Evolutionary conservation across 495 filamentous ascomycete genomes (phyloP).

Genomic region (Podospora sp.): DNA sequence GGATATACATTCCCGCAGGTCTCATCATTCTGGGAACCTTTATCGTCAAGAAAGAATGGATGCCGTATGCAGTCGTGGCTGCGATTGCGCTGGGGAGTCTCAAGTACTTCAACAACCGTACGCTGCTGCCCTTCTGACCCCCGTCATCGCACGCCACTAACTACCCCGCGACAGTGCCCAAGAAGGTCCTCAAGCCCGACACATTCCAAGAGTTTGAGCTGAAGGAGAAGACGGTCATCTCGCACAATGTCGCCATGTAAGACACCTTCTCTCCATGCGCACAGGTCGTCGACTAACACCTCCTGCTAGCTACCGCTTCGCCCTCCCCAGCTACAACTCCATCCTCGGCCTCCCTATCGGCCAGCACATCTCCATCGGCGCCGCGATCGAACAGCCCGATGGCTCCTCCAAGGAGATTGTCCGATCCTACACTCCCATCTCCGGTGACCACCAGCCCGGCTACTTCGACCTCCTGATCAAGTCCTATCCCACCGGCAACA

Average conservation of each 20-base stretch:
- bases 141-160: neutral
- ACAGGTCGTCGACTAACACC: conserved; percentile 23
- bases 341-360: conserved; percentile 97
- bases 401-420: conserved; percentile 83
- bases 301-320: conserved; percentile 77
- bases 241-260: conserved; percentile 95
- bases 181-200: conserved; percentile 83
- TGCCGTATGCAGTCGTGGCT: conserved; percentile 68
- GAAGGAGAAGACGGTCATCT: conserved; percentile 87
- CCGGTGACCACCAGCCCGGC: conserved; percentile 86
- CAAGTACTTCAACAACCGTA: conserved; percentile 66
- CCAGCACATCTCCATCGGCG: conserved; percentile 95
- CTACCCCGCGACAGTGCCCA: conserved; percentile 54
- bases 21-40: conserved; percentile 74
- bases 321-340: conserved; percentile 70
- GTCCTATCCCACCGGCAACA: conserved; percentile 95
- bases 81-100: conserved; percentile 62
- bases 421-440: conserved; percentile 96
- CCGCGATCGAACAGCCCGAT: conserved; percentile 63
- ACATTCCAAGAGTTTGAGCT: conserved; percentile 87
- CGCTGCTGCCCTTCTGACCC: conserved; percentile 17
- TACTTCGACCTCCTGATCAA: conserved; percentile 97
- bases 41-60: conserved; percentile 77
- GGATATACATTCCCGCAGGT: conserved; percentile 83
- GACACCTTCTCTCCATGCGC: conserved; percentile 22